Base-by-base conservation (phyloP, 257 asterid species). In the Solanum ossicruentum region DNA sequence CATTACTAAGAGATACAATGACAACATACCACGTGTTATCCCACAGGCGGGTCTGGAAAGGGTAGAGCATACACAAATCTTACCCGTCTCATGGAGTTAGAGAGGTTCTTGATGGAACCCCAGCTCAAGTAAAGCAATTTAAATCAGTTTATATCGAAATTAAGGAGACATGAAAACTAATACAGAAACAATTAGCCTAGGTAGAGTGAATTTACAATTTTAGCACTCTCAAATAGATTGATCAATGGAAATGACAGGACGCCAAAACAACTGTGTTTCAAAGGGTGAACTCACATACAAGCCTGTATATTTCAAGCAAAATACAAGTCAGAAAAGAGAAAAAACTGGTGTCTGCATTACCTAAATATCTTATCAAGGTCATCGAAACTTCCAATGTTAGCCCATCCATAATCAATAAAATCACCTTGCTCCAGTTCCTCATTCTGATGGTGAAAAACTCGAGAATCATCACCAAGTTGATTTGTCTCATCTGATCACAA, bases 301-400 rank as follows among this genome's bases (percentile, higher is more conserved):
- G 60, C 61, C 82, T 51, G 51, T 77, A 77, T 15, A 51, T 77
- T 49, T 77, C 47, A 52, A 77, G 52, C 21, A 0, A 77, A 16
- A 77, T 47, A 77, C 47, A 52, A 26, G 65, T 55, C 65, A 52
- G 82, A 77, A 51, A 26, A 51, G 63, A 75, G 41, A 77, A 45
- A 51, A 77, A 77, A 28, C 6, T 77, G n/a, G 26, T 51, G 21
- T 85, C 75, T 54, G 82, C 84, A 21, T 90, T 93, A 96, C 99
- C 97, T 93, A 89, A 96, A 95, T 84, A 96, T 92, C 88, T 92
- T 92, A 87, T 95, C 99, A 81, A 96, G 95, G 84, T 95, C 99
- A 80, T 93, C 98, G 85, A 96, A 96, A 88, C 97, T 96, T 88
- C 98, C 97, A 61, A 96, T 93, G 84, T 89, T 92, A 47, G 92